Evolutionary conservation across 1,139 yeast genomes (phyloP), one percentile per base, ranked within the genome.

Genomic region (Hanseniaspora gamundiae): DNA sequence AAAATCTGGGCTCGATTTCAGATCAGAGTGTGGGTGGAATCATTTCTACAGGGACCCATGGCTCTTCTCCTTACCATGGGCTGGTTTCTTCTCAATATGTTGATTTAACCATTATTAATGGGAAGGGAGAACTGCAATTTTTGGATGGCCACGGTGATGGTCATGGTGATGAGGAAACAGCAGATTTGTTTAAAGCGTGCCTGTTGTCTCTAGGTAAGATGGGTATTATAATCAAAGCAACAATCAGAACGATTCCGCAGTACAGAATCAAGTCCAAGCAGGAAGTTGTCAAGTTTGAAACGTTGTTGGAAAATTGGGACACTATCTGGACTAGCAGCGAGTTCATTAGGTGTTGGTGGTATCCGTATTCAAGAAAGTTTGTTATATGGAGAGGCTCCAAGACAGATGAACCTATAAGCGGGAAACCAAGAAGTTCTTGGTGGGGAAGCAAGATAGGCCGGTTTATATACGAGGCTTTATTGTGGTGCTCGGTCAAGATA

Each of bases 321-420:
- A 68, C 71, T 14, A 65, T 88, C 39, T 91, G 97, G 95, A 76
- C 85, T 8, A 79, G 85, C 44, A 74, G 88, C n/a, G 98, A 91
- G 64, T 91, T 79, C 56, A 80, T 86, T 39, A 74, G 97, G 51
- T 76, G 87, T 42, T 91, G 97, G 97, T 91, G 98, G 97, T 91
- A 84, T 62, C 98, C 98, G 1, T 91, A 91, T 61, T 73, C 93
- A 20, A 76, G 76, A 45, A 80, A 80, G 55, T 85, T 95, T 66
- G 79, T 87, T 30, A 67, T 87, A 43, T 91, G 97, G 96, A 76
- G 94, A 57, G 97, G 94, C 27, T 69, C 76, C 39, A 85, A 85
- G 58, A 64, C 73, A 19, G 67, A 67, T 24, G 84, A 80, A 39
- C 74, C 80, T 1, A 65, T 78, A 40, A 72, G 83, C n/a, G 70